Conservation (phyloP, 441 rosid genomes). For the Hura crepitans region DNA sequence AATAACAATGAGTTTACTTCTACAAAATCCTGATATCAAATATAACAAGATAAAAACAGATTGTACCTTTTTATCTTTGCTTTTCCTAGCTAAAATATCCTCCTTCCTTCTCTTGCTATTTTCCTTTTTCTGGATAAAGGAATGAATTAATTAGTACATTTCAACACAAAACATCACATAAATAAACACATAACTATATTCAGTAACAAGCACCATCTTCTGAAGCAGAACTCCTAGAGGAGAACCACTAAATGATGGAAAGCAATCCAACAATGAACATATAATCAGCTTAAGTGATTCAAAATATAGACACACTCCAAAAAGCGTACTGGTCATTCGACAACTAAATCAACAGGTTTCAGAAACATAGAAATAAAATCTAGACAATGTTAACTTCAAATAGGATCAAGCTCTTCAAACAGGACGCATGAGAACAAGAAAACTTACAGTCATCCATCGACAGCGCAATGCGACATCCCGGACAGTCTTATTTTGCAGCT, state of each 20-base stretch:
- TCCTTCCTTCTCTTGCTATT: slow-evolving; percentile 62
- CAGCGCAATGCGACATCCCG: slow-evolving; percentile 73
- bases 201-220: neutral
- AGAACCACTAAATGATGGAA: slow-evolving; percentile 1
- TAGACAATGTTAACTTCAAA: neutral
- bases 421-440: neutral
- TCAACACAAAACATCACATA: neutral
- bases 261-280: neutral
- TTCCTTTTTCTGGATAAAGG: slow-evolving; percentile 53
- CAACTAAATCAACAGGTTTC: neutral
- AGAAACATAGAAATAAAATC: neutral
- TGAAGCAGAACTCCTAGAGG: neutral
- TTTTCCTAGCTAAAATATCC: slow-evolving; percentile 39
- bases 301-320: neutral
- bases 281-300: neutral
- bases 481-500: slow-evolving; percentile 59
- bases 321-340: neutral
- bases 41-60: neutral
- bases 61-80: slow-evolving; percentile 56
- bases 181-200: neutral
- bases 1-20: neutral
- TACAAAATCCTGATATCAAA: neutral
- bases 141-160: slow-evolving; percentile 14
- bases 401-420: slow-evolving; percentile 6
- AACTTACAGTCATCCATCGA: slow-evolving; percentile 73